Evolutionary conservation across 1,284 basidiomycete species (phyloP).

Genomic region (Caloboletus inedulis): DNA sequence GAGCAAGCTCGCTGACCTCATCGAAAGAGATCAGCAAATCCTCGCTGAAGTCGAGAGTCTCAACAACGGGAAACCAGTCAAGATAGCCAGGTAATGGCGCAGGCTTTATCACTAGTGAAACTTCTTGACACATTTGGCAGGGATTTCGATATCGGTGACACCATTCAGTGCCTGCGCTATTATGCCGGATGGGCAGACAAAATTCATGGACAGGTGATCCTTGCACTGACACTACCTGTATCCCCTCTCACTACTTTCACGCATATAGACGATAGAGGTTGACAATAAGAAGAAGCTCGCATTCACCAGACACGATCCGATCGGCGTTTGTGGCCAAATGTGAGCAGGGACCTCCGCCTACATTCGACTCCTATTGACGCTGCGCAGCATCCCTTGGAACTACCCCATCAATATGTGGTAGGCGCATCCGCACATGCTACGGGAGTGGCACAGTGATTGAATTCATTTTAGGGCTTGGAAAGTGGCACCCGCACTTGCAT

Average conservation of each 20-base stretch:
- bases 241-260: conserved; percentile 1
- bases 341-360: conserved; percentile 35
- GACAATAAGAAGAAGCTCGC: conserved; percentile 78
- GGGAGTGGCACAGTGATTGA: conserved; percentile 6
- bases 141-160: conserved; percentile 84
- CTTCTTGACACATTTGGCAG: conserved; percentile 37
- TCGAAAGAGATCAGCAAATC: conserved; percentile 79
- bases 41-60: conserved; percentile 77
- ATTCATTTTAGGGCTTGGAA: conserved; percentile 76
- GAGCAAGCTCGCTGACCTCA: conserved; percentile 86
- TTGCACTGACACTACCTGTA: not conserved
- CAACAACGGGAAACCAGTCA: conserved; percentile 85
- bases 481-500: conserved; percentile 85
- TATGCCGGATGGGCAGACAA: conserved; percentile 73
- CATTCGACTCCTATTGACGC: conserved; percentile 6
- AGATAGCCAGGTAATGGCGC: conserved; percentile 56
- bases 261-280: conserved; percentile 70
- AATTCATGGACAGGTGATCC: conserved; percentile 60
- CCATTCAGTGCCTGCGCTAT: conserved; percentile 78
- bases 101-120: not conserved
- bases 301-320: conserved; percentile 89
- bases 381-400: conserved; percentile 80
- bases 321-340: conserved; percentile 93
- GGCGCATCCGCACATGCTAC: conserved; percentile 8
- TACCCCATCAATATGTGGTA: conserved; percentile 91